These are phyloP conservation scores for Madurella fahalii DNA, from an alignment of 2,329 filamentous ascomycete genomes.

Conservation along the genomic window DNA sequence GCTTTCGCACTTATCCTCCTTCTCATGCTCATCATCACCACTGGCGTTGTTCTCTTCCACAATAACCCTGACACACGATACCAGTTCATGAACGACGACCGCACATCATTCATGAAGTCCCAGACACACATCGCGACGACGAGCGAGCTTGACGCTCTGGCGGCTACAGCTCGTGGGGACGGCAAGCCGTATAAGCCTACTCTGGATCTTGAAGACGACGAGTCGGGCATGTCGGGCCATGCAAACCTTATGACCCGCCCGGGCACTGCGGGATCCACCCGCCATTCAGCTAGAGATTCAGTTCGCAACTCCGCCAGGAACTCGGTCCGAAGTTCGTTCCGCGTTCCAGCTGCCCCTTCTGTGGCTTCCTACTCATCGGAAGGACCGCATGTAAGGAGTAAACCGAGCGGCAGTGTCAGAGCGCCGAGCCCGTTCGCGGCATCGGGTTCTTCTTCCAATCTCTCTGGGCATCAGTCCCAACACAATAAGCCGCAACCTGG, in stretches of 20 bases:
- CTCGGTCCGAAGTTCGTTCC: conserved; percentile 12
- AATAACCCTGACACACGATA: conserved; percentile 86
- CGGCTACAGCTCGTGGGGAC: conserved; percentile 75
- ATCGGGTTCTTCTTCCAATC: conserved; percentile 21
- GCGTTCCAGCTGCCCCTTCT: conserved; percentile 43
- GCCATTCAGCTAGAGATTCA: conserved; percentile 24
- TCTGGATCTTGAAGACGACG: conserved; percentile 68
- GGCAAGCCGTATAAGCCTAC: conserved; percentile 59
- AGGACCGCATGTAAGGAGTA: conserved; percentile 19
- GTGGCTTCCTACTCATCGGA: conserved; percentile 45
- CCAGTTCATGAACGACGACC: conserved; percentile 85
- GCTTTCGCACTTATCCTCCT: conserved; percentile 72
- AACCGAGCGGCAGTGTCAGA: conserved; percentile 22
- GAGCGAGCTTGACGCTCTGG: conserved; percentile 78
- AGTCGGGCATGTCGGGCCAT: conserved; percentile 60
- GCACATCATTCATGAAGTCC: conserved; percentile 87
- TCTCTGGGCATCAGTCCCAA: conserved; percentile 21
- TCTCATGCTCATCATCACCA: conserved; percentile 69
- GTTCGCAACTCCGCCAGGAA: conserved; percentile 26
- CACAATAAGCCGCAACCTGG: conserved; percentile 29
- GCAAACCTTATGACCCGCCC: conserved; percentile 16
- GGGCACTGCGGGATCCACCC: conserved; percentile 36
- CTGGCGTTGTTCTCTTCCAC: conserved; percentile 63
- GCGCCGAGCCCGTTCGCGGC: conserved; percentile 27
- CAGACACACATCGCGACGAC: conserved; percentile 65